Evolutionary conservation across 2,329 filamentous ascomycete genomes (phyloP).

Genomic region (Magnaporthales sp.): DNA sequence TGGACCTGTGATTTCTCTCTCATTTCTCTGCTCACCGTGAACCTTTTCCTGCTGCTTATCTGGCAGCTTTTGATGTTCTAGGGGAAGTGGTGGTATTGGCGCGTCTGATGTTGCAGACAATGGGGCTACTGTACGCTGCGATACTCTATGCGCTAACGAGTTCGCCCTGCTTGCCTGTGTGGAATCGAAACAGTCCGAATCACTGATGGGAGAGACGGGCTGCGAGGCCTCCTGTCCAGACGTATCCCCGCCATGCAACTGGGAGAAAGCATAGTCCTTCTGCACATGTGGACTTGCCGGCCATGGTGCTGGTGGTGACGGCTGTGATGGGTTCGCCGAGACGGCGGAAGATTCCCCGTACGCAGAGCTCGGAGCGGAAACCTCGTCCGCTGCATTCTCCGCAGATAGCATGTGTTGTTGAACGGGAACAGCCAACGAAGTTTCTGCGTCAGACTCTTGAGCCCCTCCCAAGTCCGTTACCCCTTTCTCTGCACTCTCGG

Average conservation of each 20-base stretch:
- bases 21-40: neutral
- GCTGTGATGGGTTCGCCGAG: neutral
- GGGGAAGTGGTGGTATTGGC: conserved; percentile 3
- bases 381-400: neutral
- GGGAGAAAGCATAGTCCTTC: conserved; percentile 4
- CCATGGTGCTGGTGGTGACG: conserved; percentile 4
- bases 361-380: conserved; percentile 1
- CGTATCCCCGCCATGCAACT: neutral
- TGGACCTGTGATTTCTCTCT: neutral
- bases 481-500: neutral
- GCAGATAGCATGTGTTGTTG: neutral
- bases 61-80: neutral
- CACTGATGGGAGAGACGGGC: conserved; percentile 3
- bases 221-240: neutral
- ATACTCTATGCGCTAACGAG: conserved; percentile 4
- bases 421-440: neutral
- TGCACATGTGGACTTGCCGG: neutral
- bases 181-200: neutral
- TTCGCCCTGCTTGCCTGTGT: conserved; percentile 2
- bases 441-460: neutral
- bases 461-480: neutral
- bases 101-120: neutral
- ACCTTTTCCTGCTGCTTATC: neutral
- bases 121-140: neutral
- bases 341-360: neutral